Evolutionary conservation across 73 alveolate species (phyloP), one percentile per base, ranked within the genome.

Genomic region (Paramecium sexaurelia): DNA sequence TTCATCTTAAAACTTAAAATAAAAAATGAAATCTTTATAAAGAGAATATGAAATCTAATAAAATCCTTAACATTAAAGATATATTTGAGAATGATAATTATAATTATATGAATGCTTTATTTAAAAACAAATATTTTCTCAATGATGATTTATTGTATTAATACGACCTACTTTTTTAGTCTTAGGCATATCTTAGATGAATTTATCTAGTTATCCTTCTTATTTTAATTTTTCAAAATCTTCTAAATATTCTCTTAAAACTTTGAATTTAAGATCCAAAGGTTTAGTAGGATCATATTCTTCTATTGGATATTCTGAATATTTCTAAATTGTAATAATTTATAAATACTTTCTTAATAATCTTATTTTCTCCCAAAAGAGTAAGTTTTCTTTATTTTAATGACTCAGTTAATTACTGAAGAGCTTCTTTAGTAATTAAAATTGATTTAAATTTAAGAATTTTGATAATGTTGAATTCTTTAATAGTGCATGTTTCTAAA

Each of bases 271-370:
- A 5, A 78, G 45, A 10, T 78, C 71, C 9, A 78, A 61, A 19
- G 90, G 90, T 15, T 78, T 78, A 43, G 90, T 78, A 10, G 90
- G 90, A 40, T 78, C 90, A 20, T 40, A 78, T 45, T 61, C 83
- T 61, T 61, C 83, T 13, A 61, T 61, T 5, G 83, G 83, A 24
- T 11, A 61, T 32, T 61, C 83, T 2, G 83, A 61, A 61, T 61
- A 61, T 61, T 61, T 61, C 83, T 61, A 32, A 10, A 26, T 61
- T n/a, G 6, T 51, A 29, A 29, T 24, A 7, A 61, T 7, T 26
- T 26, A 61, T 1, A 1, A 24, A 61, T 61, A 61, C 83, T 24
- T 61, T 61, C 26, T 61, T 61, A 8, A 61, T 6, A 8, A 61
- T 61, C 43, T 61, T 73, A 20, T 73, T 36, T 33, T 73, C 57